A percentile compares a stretch with the other conserved stretches of the same genome.
Evolutionary conservation across 202 grass and related monocot species (phyloP).

Genomic region (Zoysia matrella): DNA sequence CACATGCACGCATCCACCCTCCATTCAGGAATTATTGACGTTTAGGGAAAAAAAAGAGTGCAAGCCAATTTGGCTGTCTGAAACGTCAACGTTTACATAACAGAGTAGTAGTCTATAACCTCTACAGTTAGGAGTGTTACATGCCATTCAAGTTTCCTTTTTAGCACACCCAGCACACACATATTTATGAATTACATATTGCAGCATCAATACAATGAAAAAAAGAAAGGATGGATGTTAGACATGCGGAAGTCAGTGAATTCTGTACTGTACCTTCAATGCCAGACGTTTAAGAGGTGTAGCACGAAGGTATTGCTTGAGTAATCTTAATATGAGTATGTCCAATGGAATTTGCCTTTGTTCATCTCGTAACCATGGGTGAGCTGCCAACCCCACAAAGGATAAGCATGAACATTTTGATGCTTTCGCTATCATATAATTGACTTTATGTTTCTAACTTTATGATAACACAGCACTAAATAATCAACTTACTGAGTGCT

Average conservation of each 20-base stretch:
- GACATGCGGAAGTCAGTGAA: constrained; percentile 9
- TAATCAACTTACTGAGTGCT: constrained; percentile 83
- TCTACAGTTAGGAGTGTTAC: too few species aligned
- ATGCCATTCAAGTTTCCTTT: too few species aligned
- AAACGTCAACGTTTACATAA: too few species aligned
- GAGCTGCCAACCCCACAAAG: constrained; percentile 54
- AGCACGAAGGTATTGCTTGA: constrained; percentile 89
- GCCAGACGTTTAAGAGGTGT: constrained; percentile 90
- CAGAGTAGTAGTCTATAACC: too few species aligned
- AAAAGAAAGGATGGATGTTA: constrained; percentile 10
- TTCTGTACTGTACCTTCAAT: constrained; percentile 63
- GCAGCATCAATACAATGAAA: neutral
- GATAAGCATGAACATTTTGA: constrained; percentile 1
- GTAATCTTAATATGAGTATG: constrained; percentile 86
- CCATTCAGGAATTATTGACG: too few species aligned
- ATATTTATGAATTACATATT: too few species aligned
- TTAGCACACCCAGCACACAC: too few species aligned
- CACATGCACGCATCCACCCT: too few species aligned
- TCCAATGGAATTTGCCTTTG: constrained; percentile 79
- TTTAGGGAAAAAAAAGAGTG: too few species aligned
- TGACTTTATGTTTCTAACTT: too few species aligned
- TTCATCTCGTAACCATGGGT: constrained; percentile 94
- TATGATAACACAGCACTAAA: constrained; percentile 28
- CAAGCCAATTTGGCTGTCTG: too few species aligned
- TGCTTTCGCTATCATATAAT: neutral